Evolutionary conservation across 169 alveolate species (phyloP).

Genomic region (Plasmodium yoelii): DNA sequence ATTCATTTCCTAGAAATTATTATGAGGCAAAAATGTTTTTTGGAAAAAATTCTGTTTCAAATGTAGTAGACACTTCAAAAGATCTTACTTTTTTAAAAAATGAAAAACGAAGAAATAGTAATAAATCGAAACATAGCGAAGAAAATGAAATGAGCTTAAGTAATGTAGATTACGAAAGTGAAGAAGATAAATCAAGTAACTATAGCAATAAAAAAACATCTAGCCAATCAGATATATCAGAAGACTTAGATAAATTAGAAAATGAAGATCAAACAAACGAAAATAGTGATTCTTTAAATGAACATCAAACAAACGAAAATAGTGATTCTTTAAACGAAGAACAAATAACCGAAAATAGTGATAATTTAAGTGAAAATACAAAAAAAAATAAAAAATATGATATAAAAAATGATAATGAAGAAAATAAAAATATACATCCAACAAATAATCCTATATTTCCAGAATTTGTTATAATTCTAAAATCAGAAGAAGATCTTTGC

Average conservation of each 20-base stretch:
- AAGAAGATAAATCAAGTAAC: neutral
- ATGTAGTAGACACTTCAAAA: neutral
- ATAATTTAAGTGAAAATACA: neutral
- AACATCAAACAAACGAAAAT: too few species aligned
- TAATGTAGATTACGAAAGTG: neutral
- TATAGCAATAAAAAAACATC: neutral
- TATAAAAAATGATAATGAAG: too few species aligned
- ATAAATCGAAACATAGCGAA: neutral
- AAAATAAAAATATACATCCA: neutral
- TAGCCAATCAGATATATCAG: neutral
- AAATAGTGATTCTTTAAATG: too few species aligned
- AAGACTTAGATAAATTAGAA: neutral
- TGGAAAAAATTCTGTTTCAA: neutral
- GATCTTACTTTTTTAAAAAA: neutral
- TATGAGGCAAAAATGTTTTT: slow-evolving; percentile 56
- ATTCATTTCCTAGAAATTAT: slow-evolving; percentile 53
- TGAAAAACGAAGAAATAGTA: neutral
- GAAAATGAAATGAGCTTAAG: too few species aligned
- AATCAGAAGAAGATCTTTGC: slow-evolving; percentile 42
- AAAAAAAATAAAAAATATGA: too few species aligned
- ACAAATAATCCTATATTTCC: slow-evolving; percentile 1
- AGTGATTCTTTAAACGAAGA: neutral
- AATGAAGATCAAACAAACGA: neutral
- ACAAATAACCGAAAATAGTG: neutral
- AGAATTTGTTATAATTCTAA: slow-evolving; percentile 37